Percentiles rank a stretch among this genome's conserved stretches.
Conservation (phyloP, 2,329 filamentous ascomycete genomes). For the Penicillium nordicum region DNA sequence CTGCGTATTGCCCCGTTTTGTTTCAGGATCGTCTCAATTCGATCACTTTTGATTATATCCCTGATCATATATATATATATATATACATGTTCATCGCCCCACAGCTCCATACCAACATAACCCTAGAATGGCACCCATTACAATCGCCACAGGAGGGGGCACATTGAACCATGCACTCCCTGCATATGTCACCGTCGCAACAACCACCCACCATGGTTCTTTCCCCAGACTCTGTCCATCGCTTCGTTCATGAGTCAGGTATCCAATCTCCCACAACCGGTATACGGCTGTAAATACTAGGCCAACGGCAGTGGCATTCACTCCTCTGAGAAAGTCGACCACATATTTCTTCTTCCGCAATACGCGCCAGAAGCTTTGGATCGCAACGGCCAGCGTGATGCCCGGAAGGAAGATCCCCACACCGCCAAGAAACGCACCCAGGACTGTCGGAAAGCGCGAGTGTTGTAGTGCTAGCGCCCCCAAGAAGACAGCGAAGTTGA, state of each 20-base stretch:
- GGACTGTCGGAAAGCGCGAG: constrained; percentile 29
- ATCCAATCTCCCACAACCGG: constrained; percentile 61
- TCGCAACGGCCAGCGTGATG: constrained; percentile 31
- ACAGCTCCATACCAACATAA: constrained; percentile 49
- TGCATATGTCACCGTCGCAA: constrained; percentile 52
- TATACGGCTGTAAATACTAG: constrained; percentile 64
- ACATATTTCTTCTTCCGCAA: constrained; percentile 49
- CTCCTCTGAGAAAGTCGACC: constrained; percentile 50
- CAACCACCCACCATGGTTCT: constrained; percentile 63
- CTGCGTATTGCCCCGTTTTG: too few species aligned
- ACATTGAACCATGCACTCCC: constrained; percentile 50
- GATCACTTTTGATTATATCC: not conserved
- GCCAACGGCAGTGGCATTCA: constrained; percentile 61
- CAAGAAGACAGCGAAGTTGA: constrained; percentile 55
- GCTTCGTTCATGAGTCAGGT: constrained; percentile 49
- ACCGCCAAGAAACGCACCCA: constrained; percentile 53
- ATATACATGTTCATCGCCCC: constrained; percentile 6
- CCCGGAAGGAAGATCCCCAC: constrained; percentile 44
- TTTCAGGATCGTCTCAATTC: not conserved
- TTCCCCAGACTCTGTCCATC: constrained; percentile 53
- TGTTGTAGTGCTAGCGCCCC: constrained; percentile 49
- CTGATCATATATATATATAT: not conserved
- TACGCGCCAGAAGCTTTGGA: constrained; percentile 54
- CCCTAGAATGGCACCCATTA: constrained; percentile 48
- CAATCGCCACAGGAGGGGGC: constrained; percentile 44